A percentile compares a stretch with the other conserved stretches of the same genome.
Conservation (phyloP, 345 rosid genomes). For the Dimocarpus longan region DNA sequence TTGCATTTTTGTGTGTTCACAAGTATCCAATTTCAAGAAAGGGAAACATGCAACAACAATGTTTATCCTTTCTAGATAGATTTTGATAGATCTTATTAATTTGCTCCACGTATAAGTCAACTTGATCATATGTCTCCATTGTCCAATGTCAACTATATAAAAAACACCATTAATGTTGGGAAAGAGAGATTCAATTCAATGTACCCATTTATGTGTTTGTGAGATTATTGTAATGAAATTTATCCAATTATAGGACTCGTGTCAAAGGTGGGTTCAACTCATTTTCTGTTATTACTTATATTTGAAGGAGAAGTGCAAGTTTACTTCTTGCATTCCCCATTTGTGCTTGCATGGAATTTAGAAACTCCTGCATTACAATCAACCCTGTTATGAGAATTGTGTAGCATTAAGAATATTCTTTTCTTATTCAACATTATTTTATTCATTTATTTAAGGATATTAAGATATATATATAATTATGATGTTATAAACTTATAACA, state of each 20-base stretch:
- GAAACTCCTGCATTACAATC: neutral
- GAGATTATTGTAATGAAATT: neutral
- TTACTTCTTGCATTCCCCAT: neutral
- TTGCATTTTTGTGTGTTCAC: conserved; percentile 9
- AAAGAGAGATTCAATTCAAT: neutral
- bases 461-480: too few relatives aligned
- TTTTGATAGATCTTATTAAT: conserved; percentile 10
- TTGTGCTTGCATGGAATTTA: neutral
- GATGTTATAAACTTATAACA: too few relatives aligned
- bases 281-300: neutral
- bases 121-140: neutral
- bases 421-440: too few relatives aligned
- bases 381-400: neutral
- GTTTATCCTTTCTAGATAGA: conserved; percentile 17
- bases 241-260: neutral
- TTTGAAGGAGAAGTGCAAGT: neutral
- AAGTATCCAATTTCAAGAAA: neutral
- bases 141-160: neutral
- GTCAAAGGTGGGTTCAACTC: conserved; percentile 15
- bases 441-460: too few relatives aligned
- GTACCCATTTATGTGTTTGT: neutral
- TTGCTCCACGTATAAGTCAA: neutral
- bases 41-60: neutral
- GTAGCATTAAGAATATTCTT: neutral
- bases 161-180: neutral